Percentiles rank a stretch among this genome's conserved stretches.
phyloP scores from a whole-genome alignment of 331 rosid species.

The Quercus lobata region DNA sequence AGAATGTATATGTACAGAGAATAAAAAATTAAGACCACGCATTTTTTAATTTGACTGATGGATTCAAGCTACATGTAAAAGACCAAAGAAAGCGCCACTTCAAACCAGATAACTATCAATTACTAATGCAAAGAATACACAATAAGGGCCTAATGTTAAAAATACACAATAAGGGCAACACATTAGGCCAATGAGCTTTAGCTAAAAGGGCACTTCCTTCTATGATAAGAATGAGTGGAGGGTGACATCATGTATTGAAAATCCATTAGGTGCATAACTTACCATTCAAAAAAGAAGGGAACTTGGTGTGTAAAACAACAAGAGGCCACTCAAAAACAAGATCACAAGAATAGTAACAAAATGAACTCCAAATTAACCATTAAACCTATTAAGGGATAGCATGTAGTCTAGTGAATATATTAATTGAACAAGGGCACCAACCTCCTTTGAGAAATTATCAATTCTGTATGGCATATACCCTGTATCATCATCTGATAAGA shows the following conservation, averaged over 20 bases:
- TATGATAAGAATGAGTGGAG: no score
- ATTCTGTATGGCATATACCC: conserved; percentile 98
- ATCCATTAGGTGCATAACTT: no score
- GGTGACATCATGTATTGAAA: no score
- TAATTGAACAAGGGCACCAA: conserved; percentile 36
- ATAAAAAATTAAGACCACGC: neutral
- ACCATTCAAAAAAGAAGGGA: no score
- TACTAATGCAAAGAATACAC: no score
- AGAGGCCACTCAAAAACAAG: neutral
- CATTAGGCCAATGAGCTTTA: no score
- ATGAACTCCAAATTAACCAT: neutral
- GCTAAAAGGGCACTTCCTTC: no score
- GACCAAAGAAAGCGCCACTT: neutral
- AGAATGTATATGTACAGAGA: neutral
- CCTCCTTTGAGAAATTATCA: conserved; percentile 95
- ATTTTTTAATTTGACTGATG: neutral
- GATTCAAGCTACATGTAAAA: neutral
- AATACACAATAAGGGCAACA: no score
- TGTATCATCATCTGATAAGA: conserved; percentile 89
- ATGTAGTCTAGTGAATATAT: neutral
- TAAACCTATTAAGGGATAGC: neutral
- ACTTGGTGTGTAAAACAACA: neutral
- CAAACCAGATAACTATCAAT: neutral
- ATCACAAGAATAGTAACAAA: neutral
- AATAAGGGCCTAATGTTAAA: no score